Evolutionary conservation across 805 yeast genomes (phyloP).

Genomic region (Teunomyces panamensis): DNA sequence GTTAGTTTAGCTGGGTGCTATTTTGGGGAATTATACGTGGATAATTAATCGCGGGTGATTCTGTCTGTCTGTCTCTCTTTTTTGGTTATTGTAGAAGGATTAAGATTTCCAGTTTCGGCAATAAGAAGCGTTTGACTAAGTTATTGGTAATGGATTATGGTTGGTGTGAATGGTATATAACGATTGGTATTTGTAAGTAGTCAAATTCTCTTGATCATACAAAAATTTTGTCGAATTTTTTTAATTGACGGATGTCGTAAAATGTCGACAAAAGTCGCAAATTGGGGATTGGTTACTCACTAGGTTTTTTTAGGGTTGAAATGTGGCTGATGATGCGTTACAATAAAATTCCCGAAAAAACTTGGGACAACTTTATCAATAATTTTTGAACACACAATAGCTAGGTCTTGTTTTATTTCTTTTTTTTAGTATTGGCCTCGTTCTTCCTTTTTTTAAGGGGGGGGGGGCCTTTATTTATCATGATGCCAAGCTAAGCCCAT

Average conservation of each 20-base stretch:
- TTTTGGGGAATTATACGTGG: background rate
- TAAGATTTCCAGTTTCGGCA: background rate
- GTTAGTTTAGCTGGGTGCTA: no score
- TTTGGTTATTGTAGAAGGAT: background rate
- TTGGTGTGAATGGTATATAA: background rate
- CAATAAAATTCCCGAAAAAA: no score
- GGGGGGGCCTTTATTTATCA: background rate
- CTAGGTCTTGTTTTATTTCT: background rate
- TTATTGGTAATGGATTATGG: background rate
- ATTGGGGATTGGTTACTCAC: background rate
- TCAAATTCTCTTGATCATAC: slow-evolving; percentile 1
- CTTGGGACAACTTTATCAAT: no score
- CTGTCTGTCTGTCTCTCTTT: no score
- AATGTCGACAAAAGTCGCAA: slow-evolving; percentile 4
- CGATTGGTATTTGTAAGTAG: background rate
- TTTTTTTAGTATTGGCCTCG: no score
- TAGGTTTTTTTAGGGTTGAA: background rate
- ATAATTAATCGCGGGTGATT: background rate
- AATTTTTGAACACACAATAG: background rate
- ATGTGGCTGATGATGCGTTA: background rate
- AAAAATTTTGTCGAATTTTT: slow-evolving; percentile 4
- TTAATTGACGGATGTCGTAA: slow-evolving; percentile 3
- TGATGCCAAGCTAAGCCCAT: background rate
- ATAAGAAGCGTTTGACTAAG: background rate
- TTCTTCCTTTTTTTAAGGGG: no score